Conservation (phyloP, 495 filamentous ascomycete species). For the Gamarada debralockiae region DNA sequence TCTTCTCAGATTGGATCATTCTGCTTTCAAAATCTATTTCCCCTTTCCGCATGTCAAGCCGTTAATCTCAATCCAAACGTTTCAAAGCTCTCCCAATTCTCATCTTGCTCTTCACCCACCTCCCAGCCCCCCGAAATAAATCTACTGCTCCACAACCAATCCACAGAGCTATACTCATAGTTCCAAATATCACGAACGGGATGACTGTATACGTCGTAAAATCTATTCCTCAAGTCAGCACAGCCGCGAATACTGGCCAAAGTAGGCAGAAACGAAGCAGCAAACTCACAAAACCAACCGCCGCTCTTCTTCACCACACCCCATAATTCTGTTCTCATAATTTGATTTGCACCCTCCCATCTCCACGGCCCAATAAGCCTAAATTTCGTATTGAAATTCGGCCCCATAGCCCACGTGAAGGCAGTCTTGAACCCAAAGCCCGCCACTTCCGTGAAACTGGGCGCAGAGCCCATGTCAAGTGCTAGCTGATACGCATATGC, state of each 20-base stretch:
- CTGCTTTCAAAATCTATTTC: no score
- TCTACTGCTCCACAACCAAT: neutral
- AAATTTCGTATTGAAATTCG: constrained; percentile 39
- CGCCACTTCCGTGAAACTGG: constrained; percentile 27
- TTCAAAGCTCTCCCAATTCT: no score
- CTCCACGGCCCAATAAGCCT: constrained; percentile 33
- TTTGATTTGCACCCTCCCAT: constrained; percentile 31
- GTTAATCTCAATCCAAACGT: no score
- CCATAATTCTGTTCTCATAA: constrained; percentile 35
- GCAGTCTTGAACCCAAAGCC: constrained; percentile 21
- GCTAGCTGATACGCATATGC: constrained; percentile 42
- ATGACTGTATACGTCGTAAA: constrained; percentile 8
- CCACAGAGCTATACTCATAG: neutral
- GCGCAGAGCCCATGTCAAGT: constrained; percentile 35
- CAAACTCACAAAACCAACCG: constrained; percentile 11
- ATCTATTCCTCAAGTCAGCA: neutral
- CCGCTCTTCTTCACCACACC: constrained; percentile 14
- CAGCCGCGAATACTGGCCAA: neutral
- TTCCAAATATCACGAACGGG: constrained; percentile 2
- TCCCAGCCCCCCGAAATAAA: no score
- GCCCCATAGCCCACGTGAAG: constrained; percentile 30
- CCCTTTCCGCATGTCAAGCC: no score
- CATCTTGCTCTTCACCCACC: no score
- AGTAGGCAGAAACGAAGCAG: neutral
- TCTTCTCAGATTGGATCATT: no score